A percentile compares a stretch with the other conserved stretches of the same genome.
These are phyloP conservation scores for Amanita muscaria DNA, from an alignment of 768 basidiomycete genomes.

Conservation along the genomic window DNA sequence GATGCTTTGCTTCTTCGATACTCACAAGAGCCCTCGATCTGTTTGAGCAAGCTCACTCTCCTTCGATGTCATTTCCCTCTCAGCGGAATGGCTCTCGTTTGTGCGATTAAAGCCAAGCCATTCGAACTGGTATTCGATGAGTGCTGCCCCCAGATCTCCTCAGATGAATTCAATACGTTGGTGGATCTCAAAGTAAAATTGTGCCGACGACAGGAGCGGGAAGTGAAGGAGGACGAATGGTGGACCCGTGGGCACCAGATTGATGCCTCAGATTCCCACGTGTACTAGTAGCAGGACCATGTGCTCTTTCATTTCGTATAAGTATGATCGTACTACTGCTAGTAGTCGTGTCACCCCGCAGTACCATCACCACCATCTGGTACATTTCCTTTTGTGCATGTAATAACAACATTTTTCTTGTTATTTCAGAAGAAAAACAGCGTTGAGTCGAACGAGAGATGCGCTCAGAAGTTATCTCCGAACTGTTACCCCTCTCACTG, in stretches of 20 bases:
- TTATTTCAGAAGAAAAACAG: slow-evolving; percentile 27
- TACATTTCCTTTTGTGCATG: too few species aligned
- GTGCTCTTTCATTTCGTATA: too few species aligned
- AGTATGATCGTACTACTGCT: too few species aligned
- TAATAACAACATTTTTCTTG: too few species aligned
- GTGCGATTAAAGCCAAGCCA: background rate
- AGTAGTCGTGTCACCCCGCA: too few species aligned
- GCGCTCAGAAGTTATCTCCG: slow-evolving; percentile 24
- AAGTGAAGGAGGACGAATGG: too few species aligned
- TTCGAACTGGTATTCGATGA: background rate
- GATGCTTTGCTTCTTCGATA: background rate
- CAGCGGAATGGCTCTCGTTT: background rate
- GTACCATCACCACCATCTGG: too few species aligned
- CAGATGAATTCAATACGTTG: too few species aligned
- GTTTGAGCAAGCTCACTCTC: background rate
- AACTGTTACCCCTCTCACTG: slow-evolving; percentile 22
- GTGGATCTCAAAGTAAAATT: too few species aligned
- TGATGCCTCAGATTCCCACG: background rate
- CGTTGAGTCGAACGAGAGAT: slow-evolving; percentile 27
- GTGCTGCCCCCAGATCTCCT: background rate
- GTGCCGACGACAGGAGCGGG: too few species aligned
- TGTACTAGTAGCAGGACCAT: background rate
- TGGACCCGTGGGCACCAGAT: background rate
- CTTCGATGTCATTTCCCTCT: background rate
- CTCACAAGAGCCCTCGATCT: background rate